Base-by-base conservation (phyloP, 176 grass and related monocot species). In the Oryza nivara region DNA sequence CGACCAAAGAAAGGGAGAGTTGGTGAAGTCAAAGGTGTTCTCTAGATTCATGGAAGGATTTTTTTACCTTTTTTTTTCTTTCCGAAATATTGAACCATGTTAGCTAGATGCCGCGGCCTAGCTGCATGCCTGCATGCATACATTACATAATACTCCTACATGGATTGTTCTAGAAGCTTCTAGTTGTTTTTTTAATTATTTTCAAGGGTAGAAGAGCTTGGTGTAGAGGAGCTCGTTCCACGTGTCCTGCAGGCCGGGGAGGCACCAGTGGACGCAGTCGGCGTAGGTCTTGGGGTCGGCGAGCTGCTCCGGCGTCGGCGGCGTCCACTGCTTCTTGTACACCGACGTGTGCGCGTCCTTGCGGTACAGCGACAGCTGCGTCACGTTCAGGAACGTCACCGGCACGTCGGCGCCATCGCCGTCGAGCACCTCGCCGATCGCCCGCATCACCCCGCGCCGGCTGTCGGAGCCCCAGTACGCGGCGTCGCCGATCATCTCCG, bases 401-500 rank as follows among this genome's bases (percentile, higher is more conserved):
- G 91, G 89, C 40, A 92, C 85, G 44, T 95, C 87, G 10, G 89
- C 41, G 25, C 90, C 86, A 10, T 92, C 77, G 36, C 89, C 85
- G 26, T 89, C 40, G 10, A 98, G 70, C 71, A 90, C 82, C 19
- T 95, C 85, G 9, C 66, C 5, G 43, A 93, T 86, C 30, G 90
- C 91, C 17, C 67, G 54, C 96, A 98, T 98, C 11, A 95, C 61
- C 70, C 85, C 88, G 70, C 83, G 86, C 38, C 93, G 85, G 58
- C 89, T 84, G 77, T 95, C 93, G 2, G 93, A 90, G 20, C 96
- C 91, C 96, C 96, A 98, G 75, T 98, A 93, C 43, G 20, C 77
- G 15, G 73, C 32, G 49, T 98, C 89, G 22, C 77, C 65, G 76
- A 98, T 89, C 88, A 98, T 87, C 17, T 73, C 79, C n/a, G 93